phyloP scores from a whole-genome alignment of 1,284 basidiomycete genomes.

The Xanthoconium separans region DNA sequence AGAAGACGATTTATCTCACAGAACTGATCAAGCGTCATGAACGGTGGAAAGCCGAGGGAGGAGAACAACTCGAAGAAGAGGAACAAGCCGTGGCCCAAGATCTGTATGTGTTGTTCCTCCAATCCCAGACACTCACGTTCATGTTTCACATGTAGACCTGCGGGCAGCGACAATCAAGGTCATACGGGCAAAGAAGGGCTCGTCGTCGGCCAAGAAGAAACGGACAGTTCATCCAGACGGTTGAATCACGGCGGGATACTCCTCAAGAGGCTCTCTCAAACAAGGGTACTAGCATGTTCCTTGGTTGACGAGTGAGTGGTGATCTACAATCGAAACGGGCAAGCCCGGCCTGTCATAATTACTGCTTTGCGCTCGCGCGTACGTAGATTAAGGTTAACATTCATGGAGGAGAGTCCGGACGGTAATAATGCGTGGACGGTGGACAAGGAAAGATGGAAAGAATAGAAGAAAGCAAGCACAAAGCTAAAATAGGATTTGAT shows the following conservation, averaged over 20 bases:
- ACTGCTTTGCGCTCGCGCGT: conserved; percentile 14
- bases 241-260: conserved; percentile 4
- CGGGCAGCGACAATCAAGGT: conserved; percentile 82
- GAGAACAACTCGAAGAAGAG: conserved; percentile 71
- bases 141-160: too few relatives aligned
- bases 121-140: neutral
- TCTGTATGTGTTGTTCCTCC: conserved; percentile 39
- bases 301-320: conserved; percentile 14
- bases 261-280: too few relatives aligned
- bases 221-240: conserved; percentile 38
- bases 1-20: conserved; percentile 91
- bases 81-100: conserved; percentile 61
- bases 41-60: conserved; percentile 92
- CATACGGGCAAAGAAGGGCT: conserved; percentile 66
- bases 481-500: neutral
- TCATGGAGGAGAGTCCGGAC: conserved; percentile 15
- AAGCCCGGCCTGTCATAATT: conserved; percentile 18
- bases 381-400: conserved; percentile 9
- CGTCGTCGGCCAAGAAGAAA: conserved; percentile 62
- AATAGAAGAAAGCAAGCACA: conserved; percentile 13
- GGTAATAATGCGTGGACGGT: conserved; percentile 16
- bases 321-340: conserved; percentile 22
- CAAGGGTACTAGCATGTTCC: neutral
- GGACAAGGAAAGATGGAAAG: neutral
- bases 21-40: conserved; percentile 95